A percentile compares a stretch with the other conserved stretches of the same genome.
Evolutionary conservation across 306 rosid genomes (phyloP).

Genomic region (Gastrolobium bilobum): DNA sequence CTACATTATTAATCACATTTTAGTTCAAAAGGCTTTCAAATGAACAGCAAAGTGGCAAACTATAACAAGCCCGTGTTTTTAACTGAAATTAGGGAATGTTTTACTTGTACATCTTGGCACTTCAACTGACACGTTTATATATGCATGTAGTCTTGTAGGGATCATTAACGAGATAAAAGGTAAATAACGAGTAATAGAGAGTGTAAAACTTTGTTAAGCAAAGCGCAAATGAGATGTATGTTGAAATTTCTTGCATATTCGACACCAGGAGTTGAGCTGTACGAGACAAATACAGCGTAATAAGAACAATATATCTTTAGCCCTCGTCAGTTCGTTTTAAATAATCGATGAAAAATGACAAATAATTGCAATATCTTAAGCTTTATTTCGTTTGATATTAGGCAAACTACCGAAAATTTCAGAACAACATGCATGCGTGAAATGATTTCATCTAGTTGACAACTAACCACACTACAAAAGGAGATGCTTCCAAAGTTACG

Average conservation of each 20-base stretch:
- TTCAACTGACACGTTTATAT: neutral
- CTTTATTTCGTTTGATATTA: constrained; percentile 6
- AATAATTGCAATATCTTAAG: neutral
- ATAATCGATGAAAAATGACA: constrained; percentile 41
- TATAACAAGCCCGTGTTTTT: neutral
- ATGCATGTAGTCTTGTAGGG: neutral
- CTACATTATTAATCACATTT: neutral
- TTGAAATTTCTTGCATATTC: neutral
- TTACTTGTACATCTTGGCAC: neutral
- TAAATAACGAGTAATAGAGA: neutral
- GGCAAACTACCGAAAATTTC: constrained; percentile 11
- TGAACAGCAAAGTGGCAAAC: neutral
- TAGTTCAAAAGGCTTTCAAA: constrained; percentile 4
- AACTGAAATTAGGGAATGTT: neutral
- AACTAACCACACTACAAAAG: constrained; percentile 35
- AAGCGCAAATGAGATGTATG: neutral
- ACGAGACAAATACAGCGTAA: constrained; percentile 46
- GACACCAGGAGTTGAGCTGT: constrained; percentile 32
- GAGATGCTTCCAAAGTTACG: constrained; percentile 55
- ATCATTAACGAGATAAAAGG: neutral
- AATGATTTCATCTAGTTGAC: constrained; percentile 48
- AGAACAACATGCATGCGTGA: neutral
- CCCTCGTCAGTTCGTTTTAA: neutral
- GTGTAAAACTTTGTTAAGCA: neutral
- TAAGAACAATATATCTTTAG: constrained; percentile 42